Base-by-base conservation (phyloP, 306 rosid species). In the Vicia sativa region DNA sequence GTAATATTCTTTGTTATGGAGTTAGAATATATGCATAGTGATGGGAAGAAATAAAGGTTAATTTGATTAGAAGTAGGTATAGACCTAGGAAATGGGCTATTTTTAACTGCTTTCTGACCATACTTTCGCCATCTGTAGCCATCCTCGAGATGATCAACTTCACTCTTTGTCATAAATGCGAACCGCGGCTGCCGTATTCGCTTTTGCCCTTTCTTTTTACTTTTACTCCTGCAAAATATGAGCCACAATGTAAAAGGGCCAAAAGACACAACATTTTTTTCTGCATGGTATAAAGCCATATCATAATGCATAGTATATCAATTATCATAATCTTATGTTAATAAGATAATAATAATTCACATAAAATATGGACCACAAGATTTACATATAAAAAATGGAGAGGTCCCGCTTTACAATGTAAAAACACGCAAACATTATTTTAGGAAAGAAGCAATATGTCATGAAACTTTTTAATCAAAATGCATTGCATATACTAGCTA, bases 81-180 rank as follows among this genome's bases (percentile, higher is more conserved):
- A 31, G 55, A 92, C 98, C 98, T 85, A 53, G 98, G 98, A 63
- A 85, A 93, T 0, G 97, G 97, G 34, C 98, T 93, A 72, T 93
- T 86, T 81, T 93, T 93, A 18, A 93, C 98, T 6, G 98, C 98
- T 72, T 93, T 93, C 79, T 93, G 98, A 44, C 98, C 98, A 83
- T 93, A 93, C 78, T 93, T 93, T 65, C 98, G 70, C 98, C 98
- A 93, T 50, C 98, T 83, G 77, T 93, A 93, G 65, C 98, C 98
- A 77, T 93, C 98, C 74, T 93, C 98, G 49, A 93, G 97, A 74
- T 93, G 84, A 85, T 93, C 98, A 58, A 90, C 85, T 78, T 93
- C 97, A 60, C 97, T 93, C 79, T 93, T 93, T 0, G 98, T 93
- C 96, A 93, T 79, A 72, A 93, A 93, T 38, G 97, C 98, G 81